Conservation (phyloP, 2,329 filamentous ascomycete genomes). For the Fragosphaeria purpurea region DNA sequence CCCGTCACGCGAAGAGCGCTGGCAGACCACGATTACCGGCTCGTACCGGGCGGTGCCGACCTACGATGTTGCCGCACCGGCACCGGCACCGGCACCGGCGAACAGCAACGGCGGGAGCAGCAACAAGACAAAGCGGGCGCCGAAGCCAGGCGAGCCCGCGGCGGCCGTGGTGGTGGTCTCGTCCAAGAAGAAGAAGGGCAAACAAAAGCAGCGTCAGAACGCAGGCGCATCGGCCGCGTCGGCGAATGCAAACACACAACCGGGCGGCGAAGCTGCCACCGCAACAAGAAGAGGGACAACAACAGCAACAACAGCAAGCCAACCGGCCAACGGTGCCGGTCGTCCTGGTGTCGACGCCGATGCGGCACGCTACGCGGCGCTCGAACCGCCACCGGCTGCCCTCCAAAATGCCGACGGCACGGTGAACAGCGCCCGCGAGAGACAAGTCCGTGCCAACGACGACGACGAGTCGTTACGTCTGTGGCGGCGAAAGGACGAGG, state of each 20-base stretch:
- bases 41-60: constrained; percentile 25
- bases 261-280: neutral
- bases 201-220: constrained; percentile 10
- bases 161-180: neutral
- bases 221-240: neutral
- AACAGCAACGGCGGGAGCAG: neutral
- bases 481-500: constrained; percentile 9
- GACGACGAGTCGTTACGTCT: constrained; percentile 13
- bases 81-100: neutral
- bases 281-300: constrained; percentile 7
- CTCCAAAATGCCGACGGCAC: neutral
- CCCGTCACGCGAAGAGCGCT: constrained; percentile 56
- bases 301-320: no score
- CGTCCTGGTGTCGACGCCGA: no score
- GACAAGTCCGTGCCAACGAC: neutral
- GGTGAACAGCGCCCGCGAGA: neutral
- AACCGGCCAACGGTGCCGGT: no score
- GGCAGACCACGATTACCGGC: constrained; percentile 20
- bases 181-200: constrained; percentile 15
- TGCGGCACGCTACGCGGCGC: no score
- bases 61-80: neutral
- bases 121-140: neutral
- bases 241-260: no score
- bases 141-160: neutral
- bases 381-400: neutral